Base-by-base conservation (phyloP, 2,329 filamentous ascomycete species). In the Tolypocladium amazonense region DNA sequence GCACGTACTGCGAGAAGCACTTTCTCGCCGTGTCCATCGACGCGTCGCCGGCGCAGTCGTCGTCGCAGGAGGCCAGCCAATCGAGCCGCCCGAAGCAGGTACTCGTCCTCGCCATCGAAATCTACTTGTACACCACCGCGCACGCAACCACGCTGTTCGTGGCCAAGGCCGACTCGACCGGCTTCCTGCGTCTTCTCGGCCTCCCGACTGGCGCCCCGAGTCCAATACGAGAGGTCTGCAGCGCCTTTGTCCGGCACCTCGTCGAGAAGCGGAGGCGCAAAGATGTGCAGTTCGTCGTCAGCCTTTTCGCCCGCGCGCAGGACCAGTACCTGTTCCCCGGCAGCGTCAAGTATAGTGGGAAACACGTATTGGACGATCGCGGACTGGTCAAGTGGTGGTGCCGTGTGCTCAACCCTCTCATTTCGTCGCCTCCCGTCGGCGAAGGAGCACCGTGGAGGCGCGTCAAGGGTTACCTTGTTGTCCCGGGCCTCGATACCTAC, bases 341-440 rank as follows among this genome's bases (percentile, higher is more conserved):
- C 0, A 97, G 93, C 68, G 85, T 92, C 45, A 87, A 96, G 62
- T 93, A 97, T 71, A 73, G 75, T 23, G 83, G 84, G 2, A 99
- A 99, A 71, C 94, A 99, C 76, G 88, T 99, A 0, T 78, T 97
- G 11, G 91, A 96, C 67, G 94, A 99, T 68, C 82, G 92, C 38
- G 90, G 89, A 0, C 77, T 99, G 57, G 90, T 99, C 25, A 90
- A 88, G 68, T 99, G 94, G 94, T 99, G 94, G 94, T 96, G 92
- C 69, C 87, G 85, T 20, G 89, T 93, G 14, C 76, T 97, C 15
- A 88, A 97, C 68, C 88, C 89, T 0, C 78, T 97, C 4, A 73
- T 96, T 14, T 76, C 79, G 57, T 63, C 74, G 18, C 73, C 81
- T 35, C 77, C 76, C 5, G 54, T 60, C 9, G 66, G 68, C 5